Conservation (phyloP, 2,329 filamentous ascomycete species). For the Ophiocordyceps camponoti-saundersi region DNA sequence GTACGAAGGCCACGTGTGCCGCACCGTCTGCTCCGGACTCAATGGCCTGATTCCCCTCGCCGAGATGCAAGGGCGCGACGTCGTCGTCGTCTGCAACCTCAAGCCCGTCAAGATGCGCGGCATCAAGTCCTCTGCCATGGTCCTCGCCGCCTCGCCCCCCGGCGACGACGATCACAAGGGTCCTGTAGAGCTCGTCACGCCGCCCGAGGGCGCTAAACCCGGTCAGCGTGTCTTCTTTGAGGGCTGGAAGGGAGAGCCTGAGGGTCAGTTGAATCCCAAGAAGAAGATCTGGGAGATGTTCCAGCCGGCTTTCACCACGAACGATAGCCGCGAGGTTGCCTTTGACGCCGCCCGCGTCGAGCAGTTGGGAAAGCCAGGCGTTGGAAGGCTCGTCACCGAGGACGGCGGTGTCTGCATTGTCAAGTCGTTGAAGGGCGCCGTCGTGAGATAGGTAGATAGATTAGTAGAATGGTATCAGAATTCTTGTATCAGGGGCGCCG, state of each 20-base stretch:
- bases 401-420: slow-evolving; percentile 71
- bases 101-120: slow-evolving; percentile 99
- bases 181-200: slow-evolving; percentile 80
- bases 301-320: slow-evolving; percentile 92
- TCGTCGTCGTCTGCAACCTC: slow-evolving; percentile 90
- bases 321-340: slow-evolving; percentile 59
- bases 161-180: slow-evolving; percentile 74
- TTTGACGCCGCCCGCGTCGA: slow-evolving; percentile 71
- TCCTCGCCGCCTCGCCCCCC: slow-evolving; percentile 84
- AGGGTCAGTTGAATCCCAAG: slow-evolving; percentile 91
- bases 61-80: slow-evolving; percentile 93
- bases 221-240: slow-evolving; percentile 88
- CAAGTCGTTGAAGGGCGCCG: slow-evolving; percentile 60
- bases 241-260: slow-evolving; percentile 84
- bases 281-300: slow-evolving; percentile 98
- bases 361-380: slow-evolving; percentile 53
- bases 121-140: slow-evolving; percentile 66
- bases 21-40: slow-evolving; percentile 91
- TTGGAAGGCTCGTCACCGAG: slow-evolving; percentile 56
- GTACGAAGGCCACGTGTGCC: slow-evolving; percentile 78
- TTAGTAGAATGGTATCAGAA: no score
- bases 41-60: slow-evolving; percentile 84
- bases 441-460: slow-evolving; percentile 47
- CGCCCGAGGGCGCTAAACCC: slow-evolving; percentile 60
- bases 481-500: no score